These are phyloP conservation scores for Leishmania amazonensis DNA, from an alignment of 208 protist species.

Conservation along the genomic window DNA sequence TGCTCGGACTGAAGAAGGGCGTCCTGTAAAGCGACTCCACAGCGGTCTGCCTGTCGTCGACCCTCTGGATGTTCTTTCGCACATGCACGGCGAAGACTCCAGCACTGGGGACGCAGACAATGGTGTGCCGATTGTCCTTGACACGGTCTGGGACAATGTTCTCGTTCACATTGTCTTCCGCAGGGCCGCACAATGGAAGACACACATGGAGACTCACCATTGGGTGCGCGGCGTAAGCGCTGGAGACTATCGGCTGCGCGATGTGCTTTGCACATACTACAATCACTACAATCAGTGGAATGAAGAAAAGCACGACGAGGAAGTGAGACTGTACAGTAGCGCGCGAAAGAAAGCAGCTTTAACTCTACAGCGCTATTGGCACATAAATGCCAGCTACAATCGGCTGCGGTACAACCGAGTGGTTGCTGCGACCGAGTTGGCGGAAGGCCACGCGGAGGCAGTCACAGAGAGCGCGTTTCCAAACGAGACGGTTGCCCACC, in stretches of 20 bases:
- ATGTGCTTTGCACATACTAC: slow-evolving; percentile 74
- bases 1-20: slow-evolving; percentile 12
- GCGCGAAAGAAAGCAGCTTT: slow-evolving; percentile 32
- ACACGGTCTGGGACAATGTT: slow-evolving; percentile 35
- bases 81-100: slow-evolving; percentile 46
- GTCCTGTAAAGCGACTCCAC: slow-evolving; percentile 36
- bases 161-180: slow-evolving; percentile 73
- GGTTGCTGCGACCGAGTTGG: slow-evolving; percentile 62
- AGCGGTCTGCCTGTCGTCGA: slow-evolving; percentile 56
- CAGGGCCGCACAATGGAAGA: slow-evolving; percentile 54
- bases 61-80: slow-evolving; percentile 69
- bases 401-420: slow-evolving; percentile 85
- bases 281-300: slow-evolving; percentile 72
- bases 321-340: slow-evolving; percentile 6
- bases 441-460: slow-evolving; percentile 42
- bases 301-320: slow-evolving; percentile 44
- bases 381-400: slow-evolving; percentile 82
- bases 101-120: slow-evolving; percentile 4
- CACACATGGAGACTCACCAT: slow-evolving; percentile 68
- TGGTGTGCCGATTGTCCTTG: not conserved
- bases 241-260: slow-evolving; percentile 73
- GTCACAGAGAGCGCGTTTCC: slow-evolving; percentile 45
- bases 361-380: slow-evolving; percentile 80
- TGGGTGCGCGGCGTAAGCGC: slow-evolving; percentile 33
- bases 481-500: slow-evolving; percentile 42